phyloP scores from a whole-genome alignment of 352 stramenopile genomes.

The Detonula confervacea region DNA sequence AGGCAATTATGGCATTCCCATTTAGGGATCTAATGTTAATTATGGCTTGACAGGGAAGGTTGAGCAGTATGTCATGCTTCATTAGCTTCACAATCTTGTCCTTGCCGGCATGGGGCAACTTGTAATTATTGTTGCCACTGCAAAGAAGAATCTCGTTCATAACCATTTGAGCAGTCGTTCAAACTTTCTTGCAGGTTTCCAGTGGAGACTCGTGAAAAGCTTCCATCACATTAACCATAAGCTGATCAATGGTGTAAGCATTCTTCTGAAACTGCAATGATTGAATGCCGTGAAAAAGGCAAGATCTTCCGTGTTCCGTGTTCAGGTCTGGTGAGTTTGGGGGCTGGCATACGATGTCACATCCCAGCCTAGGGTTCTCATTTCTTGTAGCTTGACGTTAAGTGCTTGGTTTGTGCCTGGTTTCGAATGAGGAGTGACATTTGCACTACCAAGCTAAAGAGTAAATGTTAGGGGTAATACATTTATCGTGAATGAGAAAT shows the following conservation, averaged over 20 bases:
- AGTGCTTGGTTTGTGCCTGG: background rate
- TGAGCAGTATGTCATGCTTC: background rate
- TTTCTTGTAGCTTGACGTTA: background rate
- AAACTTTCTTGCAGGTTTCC: conserved; percentile 27
- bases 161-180: conserved; percentile 23
- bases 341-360: conserved; percentile 18
- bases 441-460: no score
- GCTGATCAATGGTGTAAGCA: conserved; percentile 14
- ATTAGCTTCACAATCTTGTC: conserved; percentile 5
- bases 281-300: conserved; percentile 43
- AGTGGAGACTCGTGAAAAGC: conserved; percentile 4
- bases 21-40: no score
- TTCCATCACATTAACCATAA: conserved; percentile 5
- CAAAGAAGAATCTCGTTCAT: conserved; percentile 21
- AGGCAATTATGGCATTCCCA: no score
- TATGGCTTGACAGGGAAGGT: conserved; percentile 4
- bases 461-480: no score
- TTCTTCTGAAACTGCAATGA: conserved; percentile 20
- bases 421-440: conserved; percentile 4
- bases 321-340: conserved; percentile 47
- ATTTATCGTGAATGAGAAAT: no score
- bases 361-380: conserved; percentile 4
- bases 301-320: conserved; percentile 34
- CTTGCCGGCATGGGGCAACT: conserved; percentile 23
- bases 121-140: conserved; percentile 36